Conservation (phyloP, 768 basidiomycete genomes). For the Leccinum obscurum region DNA sequence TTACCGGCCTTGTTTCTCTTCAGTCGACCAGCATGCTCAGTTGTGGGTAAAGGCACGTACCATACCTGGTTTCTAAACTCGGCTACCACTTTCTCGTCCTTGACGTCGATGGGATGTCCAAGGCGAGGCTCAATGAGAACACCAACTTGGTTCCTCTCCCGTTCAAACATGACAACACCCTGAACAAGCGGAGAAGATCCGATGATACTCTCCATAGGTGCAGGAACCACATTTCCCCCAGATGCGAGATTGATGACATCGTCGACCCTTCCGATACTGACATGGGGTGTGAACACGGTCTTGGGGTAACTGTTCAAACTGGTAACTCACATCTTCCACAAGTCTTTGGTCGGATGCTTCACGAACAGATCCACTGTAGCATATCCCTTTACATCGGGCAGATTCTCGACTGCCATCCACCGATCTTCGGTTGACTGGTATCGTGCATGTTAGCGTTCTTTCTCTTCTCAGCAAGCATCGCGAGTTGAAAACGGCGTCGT, state of each 20-base stretch:
- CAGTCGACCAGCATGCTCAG: not conserved
- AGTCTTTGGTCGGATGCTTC: constrained; percentile 43
- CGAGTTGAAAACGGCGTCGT: not conserved
- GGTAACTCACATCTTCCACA: constrained; percentile 37
- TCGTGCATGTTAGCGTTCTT: not conserved
- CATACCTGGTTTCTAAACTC: constrained; percentile 35
- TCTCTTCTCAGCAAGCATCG: not conserved
- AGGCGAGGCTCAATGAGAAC: constrained; percentile 32
- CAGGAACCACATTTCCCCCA: constrained; percentile 27
- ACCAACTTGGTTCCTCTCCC: constrained; percentile 33
- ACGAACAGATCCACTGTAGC: constrained; percentile 45
- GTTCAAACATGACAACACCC: constrained; percentile 36
- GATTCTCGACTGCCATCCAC: constrained; percentile 31
- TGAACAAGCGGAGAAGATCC: constrained; percentile 21
- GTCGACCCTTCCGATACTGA: constrained; percentile 35
- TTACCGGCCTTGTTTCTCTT: constrained; percentile 32
- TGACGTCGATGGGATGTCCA: constrained; percentile 19
- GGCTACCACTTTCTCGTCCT: constrained; percentile 23
- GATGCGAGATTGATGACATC: constrained; percentile 34
- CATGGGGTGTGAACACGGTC: not conserved
- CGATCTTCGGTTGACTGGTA: not conserved
- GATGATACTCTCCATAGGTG: constrained; percentile 30
- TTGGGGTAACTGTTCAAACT: not conserved
- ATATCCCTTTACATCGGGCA: constrained; percentile 41
- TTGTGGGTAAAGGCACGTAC: constrained; percentile 14